Base-by-base conservation (phyloP, 2,329 filamentous ascomycete species). In the Pezicula rhizophila region DNA sequence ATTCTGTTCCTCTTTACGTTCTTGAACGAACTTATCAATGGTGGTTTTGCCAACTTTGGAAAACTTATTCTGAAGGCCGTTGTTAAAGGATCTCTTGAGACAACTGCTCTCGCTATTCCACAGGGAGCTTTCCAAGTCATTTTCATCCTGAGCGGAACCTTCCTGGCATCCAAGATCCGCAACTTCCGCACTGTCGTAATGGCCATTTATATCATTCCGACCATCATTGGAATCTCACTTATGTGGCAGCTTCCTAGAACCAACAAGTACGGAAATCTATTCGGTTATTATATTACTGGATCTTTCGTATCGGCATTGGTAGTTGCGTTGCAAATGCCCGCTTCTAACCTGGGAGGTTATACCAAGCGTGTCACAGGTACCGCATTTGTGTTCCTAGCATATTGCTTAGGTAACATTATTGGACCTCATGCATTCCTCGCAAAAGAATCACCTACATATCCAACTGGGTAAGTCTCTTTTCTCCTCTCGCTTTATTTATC, bases 361-460 rank as follows among this genome's bases (percentile, higher is more conserved):
- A 71, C 70, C 4, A 75, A 74, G 61, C 72, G 73, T 46, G 66
- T 70, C 28, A 70, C 69, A 5, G 65, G 67, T 48, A 72, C 71
- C 39, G 70, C 69, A 0, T 57, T 74, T 39, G 60, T 70, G 14
- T 60, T 73, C n/a, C 20, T 54, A 3, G 50, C 35, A 8, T 54
- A 54, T 34, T 54, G 52, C 35, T 10, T 48, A 4, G 52, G 52
- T 8, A 54, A 54, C 15, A 54, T 54, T 10, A 46, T 59, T 70
- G 26, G 65, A 1, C 80, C 81, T 0, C 82, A 84, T 62, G 82
- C 84, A 64, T 84, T 82, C 62, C 74, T 76, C 45, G 64, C 64
- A 0, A 45, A 57, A 0, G 74, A 77, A 53, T 64, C 72, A 0
- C 75, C 75, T 0, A 57, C 68, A 0, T 80, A 80, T 26, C 62